phyloP scores from a whole-genome alignment of 1,284 basidiomycete genomes.

The Ceraceosorus guamensis region DNA sequence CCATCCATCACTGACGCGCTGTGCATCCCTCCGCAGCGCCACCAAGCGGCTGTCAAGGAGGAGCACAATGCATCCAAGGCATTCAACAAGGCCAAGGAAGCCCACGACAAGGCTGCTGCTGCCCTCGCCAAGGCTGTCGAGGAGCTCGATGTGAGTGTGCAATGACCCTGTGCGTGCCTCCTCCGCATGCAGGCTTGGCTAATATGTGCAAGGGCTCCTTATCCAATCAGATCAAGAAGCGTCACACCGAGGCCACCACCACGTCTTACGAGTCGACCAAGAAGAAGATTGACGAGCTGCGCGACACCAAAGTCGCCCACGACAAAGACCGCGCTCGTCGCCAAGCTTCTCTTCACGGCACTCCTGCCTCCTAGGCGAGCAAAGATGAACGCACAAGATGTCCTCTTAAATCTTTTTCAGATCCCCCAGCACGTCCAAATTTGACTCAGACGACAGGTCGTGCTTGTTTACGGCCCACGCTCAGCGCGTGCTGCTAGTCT shows the following conservation, averaged over 20 bases:
- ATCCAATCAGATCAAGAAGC: slow-evolving; percentile 26
- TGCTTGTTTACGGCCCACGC: background rate
- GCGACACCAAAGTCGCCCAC: slow-evolving; percentile 28
- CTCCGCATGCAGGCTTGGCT: no score
- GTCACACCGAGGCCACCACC: slow-evolving; percentile 26
- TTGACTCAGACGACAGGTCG: background rate
- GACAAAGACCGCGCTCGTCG: slow-evolving; percentile 26
- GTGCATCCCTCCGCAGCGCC: slow-evolving; percentile 8
- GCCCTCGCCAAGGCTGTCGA: slow-evolving; percentile 32
- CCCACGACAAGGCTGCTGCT: slow-evolving; percentile 30
- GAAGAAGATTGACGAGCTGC: slow-evolving; percentile 26
- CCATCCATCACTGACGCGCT: background rate
- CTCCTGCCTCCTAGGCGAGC: no score
- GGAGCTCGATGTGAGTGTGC: slow-evolving; percentile 18
- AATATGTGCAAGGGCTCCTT: no score
- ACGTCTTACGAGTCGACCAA: slow-evolving; percentile 29
- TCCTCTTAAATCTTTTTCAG: background rate
- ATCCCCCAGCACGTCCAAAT: background rate
- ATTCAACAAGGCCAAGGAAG: slow-evolving; percentile 29
- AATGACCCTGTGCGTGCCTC: no score
- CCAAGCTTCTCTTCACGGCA: slow-evolving; percentile 1
- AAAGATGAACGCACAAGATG: no score
- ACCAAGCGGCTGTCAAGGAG: slow-evolving; percentile 29
- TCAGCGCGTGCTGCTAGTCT: no score
- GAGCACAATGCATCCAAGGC: slow-evolving; percentile 39